Base-by-base conservation (phyloP, 2,329 filamentous ascomycete species). In the Leptosphaerulina australis region DNA sequence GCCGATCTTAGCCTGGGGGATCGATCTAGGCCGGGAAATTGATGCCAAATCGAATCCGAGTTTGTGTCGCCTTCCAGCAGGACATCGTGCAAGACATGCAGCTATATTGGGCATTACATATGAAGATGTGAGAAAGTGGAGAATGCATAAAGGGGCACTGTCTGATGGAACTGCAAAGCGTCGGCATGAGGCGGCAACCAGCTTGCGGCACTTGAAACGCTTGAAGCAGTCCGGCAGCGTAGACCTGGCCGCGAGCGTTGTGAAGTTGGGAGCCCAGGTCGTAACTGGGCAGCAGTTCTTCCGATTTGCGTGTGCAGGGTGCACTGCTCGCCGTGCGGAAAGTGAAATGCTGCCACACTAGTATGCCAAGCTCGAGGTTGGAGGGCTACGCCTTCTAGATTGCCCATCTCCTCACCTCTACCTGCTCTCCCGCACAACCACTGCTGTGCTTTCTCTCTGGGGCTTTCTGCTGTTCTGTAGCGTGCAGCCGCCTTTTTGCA, bases 401-500 rank as follows among this genome's bases (percentile, higher is more conserved):
- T 60, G 60, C 48, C 44, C 38, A 43, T 56, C 62, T 56, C 50
- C 53, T 55, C 60, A 48, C 47, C 45, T 59, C 60, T 56, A 57
- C 58, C 59, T 49, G 39, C 55, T 44, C 57, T 50, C 52, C 60
- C 49, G 60, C 60, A 64, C 53, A 52, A 54, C 60, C 43, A 44
- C 47, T 39, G 43, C 53, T 49, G 68, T 66, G 69, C 57, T 53
- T 60, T 60, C 49, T 56, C 25, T 25, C 41, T 53, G 58, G 55
- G 63, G 55, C 65, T 50, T 17, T 58, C 59, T 66, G 63, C 65
- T 66, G 58, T 62, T 50, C 46, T 51, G 22, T 62, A 53, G 56
- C 57, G 63, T 70, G 65, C 68, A 69, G 63, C 62, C 57, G 57
- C 63, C 59, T 63, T 39, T 53, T 47, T 54, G 53, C 54, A 53